Base-by-base conservation (phyloP, 2,329 filamentous ascomycete genomes). In the Harringtonia aguacate region DNA sequence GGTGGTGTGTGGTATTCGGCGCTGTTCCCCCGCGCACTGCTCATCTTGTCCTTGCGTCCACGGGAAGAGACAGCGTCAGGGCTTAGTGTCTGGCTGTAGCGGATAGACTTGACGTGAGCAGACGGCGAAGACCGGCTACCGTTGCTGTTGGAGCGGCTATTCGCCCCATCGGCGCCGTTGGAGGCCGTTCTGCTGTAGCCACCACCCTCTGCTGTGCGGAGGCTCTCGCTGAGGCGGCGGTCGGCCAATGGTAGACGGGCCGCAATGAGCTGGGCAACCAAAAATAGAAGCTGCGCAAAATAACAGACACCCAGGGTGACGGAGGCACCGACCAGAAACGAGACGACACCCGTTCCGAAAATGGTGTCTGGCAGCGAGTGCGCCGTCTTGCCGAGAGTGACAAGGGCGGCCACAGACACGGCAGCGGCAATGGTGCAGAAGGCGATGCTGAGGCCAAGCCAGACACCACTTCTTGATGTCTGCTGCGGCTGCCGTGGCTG, bases 71-170 rank as follows among this genome's bases (percentile, higher is more conserved):
- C 64, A 57, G 53, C 67, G 62, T 53, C 75, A 73, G 13, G 67
- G 65, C 31, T 35, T 13, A 58, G 56, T 0, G 71, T 70, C 48
- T 67, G 59, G 53, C 68, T 64, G 53, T 77, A 77, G 3, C 66
- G 69, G 18, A 77, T 64, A 5, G 72, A 63, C 57, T 77, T 77
- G 51, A 75, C 58, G n/a, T 65, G 61, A 3, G 18, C 10, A 24
- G 57, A 57, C 18, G 57, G 51, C 12, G 57, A 53, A 13, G 58
- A 56, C 13, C 56, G 53, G 35, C 49, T n/a, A n/a, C n/a, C n/a
- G n/a, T n/a, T n/a, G n/a, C n/a, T 53, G 28, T 53, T 57, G 20
- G 54, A 10, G 10, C 55, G 54, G 31, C 48, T 55, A 28, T 53
- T 56, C 39, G 28, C 17, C 36, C 15, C 31, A 18, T 29, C 21